A percentile compares a stretch with the other conserved stretches of the same genome.
Conservation (phyloP, 2,329 filamentous ascomycete genomes). For the Rutstroemia sydowiana region DNA sequence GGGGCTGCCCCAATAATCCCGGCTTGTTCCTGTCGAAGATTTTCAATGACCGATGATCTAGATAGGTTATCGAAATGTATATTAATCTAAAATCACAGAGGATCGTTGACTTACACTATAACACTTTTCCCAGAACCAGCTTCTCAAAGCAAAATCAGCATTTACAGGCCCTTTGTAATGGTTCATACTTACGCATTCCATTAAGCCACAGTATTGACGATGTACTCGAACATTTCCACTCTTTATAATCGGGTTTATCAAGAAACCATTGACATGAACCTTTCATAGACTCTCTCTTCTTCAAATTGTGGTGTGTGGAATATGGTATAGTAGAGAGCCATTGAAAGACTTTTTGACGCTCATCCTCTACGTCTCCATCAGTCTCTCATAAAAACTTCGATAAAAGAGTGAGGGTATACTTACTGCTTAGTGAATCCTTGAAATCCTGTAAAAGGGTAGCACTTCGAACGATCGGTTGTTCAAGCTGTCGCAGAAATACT, state of each 20-base stretch:
- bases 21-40: neutral
- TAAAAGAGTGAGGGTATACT: neutral
- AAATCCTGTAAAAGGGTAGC: constrained; percentile 1
- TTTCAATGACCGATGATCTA: neutral
- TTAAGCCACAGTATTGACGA: neutral
- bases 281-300: constrained; percentile 1
- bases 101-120: neutral
- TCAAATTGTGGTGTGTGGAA: neutral
- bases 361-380: neutral
- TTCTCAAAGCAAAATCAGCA: neutral
- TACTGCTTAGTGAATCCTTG: neutral
- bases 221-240: neutral
- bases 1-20: neutral
- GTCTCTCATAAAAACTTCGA: neutral
- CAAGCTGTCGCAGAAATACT: too few relatives aligned
- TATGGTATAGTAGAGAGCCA: neutral
- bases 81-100: neutral
- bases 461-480: constrained; percentile 11
- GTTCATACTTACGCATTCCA: neutral
- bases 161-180: neutral
- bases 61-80: neutral
- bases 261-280: constrained; percentile 22
- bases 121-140: neutral
- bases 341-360: neutral
- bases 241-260: neutral